phyloP scores from a whole-genome alignment of 1,284 basidiomycete species.

The Tilletia caries region DNA sequence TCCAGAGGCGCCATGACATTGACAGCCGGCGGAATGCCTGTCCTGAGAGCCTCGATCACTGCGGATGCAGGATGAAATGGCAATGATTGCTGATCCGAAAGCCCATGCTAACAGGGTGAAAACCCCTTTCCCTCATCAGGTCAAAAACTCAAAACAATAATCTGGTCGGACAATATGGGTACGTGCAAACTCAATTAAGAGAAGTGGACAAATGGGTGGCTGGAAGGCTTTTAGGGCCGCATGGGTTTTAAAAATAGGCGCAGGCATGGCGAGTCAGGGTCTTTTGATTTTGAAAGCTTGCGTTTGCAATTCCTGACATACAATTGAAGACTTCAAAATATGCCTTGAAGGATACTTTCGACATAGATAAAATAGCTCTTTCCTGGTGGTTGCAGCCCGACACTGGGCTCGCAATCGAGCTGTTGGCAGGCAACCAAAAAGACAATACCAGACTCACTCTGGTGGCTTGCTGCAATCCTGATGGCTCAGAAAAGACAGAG shows the following conservation, averaged over 20 bases:
- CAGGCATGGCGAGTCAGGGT: neutral
- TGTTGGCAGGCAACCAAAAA: neutral
- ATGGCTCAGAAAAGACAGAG: too few relatives aligned
- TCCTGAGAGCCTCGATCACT: too few relatives aligned
- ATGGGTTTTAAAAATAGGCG: neutral
- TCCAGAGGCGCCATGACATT: too few relatives aligned
- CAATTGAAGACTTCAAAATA: neutral
- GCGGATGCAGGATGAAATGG: too few relatives aligned
- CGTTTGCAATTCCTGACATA: neutral
- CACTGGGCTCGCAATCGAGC: neutral
- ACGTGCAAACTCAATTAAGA: too few relatives aligned
- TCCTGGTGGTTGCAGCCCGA: neutral
- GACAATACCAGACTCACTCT: neutral
- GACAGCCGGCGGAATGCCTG: too few relatives aligned
- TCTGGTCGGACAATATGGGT: too few relatives aligned
- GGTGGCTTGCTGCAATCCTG: neutral
- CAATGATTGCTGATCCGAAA: too few relatives aligned
- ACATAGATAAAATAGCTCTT: neutral
- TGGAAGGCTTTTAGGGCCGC: neutral
- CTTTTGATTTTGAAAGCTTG: neutral
- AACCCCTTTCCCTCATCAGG: too few relatives aligned
- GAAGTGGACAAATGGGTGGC: neutral
- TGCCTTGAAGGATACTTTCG: neutral
- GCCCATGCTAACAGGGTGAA: too few relatives aligned
- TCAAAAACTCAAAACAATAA: too few relatives aligned